A percentile compares a stretch with the other conserved stretches of the same genome.
phyloP scores from a whole-genome alignment of 495 filamentous ascomycete genomes.

The Hypoxylon perforatum region DNA sequence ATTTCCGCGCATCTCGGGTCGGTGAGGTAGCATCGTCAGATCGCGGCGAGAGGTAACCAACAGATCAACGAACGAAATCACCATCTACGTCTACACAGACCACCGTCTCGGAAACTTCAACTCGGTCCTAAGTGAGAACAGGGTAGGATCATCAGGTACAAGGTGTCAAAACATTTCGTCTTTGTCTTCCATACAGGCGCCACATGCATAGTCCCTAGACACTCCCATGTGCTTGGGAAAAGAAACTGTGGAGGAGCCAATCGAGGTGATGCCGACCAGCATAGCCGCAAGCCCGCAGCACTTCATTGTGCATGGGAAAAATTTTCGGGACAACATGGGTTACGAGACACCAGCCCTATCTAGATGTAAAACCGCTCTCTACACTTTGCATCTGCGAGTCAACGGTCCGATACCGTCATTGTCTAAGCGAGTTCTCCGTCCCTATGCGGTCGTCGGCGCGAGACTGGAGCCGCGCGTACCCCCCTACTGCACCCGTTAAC shows the following conservation, averaged over 20 bases:
- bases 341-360: constrained; percentile 40
- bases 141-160: constrained; percentile 27
- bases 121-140: constrained; percentile 17
- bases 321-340: constrained; percentile 35
- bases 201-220: constrained; percentile 42
- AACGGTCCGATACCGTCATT: constrained; percentile 37
- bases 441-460: constrained; percentile 23
- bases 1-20: constrained; percentile 17
- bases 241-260: constrained; percentile 42
- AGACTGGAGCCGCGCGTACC: constrained; percentile 11
- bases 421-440: constrained; percentile 17
- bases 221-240: constrained; percentile 38
- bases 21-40: neutral
- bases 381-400: constrained; percentile 33
- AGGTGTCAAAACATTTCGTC: constrained; percentile 24
- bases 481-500: constrained; percentile 15
- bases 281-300: constrained; percentile 37
- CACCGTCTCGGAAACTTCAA: neutral
- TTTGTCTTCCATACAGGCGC: constrained; percentile 38
- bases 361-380: constrained; percentile 35
- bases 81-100: neutral
- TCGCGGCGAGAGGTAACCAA: constrained; percentile 31
- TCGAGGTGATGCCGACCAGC: constrained; percentile 44
- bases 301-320: constrained; percentile 27
- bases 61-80: neutral